Evolutionary conservation across 495 filamentous ascomycete genomes (phyloP).

Genomic region (Durotheca rogersii): DNA sequence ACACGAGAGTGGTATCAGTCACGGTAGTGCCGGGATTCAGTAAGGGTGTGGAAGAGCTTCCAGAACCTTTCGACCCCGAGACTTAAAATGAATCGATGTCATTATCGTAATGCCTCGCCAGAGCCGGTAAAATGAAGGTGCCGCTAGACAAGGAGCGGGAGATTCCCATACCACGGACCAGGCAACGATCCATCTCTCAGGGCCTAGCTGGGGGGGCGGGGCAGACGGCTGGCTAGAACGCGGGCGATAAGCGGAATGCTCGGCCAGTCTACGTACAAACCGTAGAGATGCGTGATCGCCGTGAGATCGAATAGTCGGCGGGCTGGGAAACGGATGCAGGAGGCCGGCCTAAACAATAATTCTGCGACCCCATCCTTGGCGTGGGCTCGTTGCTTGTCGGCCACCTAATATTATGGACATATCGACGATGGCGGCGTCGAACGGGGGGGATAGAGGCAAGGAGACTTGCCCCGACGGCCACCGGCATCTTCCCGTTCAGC

Average conservation of each 20-base stretch:
- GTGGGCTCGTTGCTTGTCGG: background rate
- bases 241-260: background rate
- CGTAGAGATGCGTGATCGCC: constrained; percentile 16
- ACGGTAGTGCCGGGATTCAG: constrained; percentile 1
- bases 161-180: constrained; percentile 31
- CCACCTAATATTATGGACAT: too few species aligned
- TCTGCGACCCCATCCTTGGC: constrained; percentile 6
- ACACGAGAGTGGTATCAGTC: background rate
- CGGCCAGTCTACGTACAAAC: background rate
- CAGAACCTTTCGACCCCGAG: constrained; percentile 19
- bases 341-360: constrained; percentile 12
- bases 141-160: constrained; percentile 32
- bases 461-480: constrained; percentile 10
- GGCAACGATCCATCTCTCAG: constrained; percentile 22
- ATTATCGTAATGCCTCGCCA: constrained; percentile 21
- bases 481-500: constrained; percentile 14
- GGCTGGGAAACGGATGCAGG: background rate
- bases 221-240: background rate
- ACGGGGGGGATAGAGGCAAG: constrained; percentile 1
- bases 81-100: constrained; percentile 31
- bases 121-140: constrained; percentile 29
- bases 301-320: constrained; percentile 12
- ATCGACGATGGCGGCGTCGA: background rate
- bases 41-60: constrained; percentile 17
- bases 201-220: constrained; percentile 6